Base-by-base conservation (phyloP, 495 filamentous ascomycete species). In the Lophiotrema nucula region DNA sequence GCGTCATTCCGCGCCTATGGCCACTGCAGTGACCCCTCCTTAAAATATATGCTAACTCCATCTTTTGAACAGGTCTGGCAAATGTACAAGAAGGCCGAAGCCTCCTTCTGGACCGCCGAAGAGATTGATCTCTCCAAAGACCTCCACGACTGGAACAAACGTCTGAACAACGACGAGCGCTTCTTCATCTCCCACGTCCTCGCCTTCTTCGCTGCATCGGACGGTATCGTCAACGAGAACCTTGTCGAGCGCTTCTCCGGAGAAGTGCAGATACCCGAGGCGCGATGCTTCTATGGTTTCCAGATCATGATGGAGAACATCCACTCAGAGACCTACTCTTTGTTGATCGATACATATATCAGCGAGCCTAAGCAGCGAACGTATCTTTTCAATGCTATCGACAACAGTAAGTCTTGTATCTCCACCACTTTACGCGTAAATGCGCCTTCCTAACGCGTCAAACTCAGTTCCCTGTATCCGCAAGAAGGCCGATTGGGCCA, bases 261-360 rank as follows among this genome's bases (percentile, higher is more conserved):
- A 46, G 93, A 98, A 76, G 92, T 98, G 24, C 93, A 98, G 78
- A 85, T 96, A 60, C 92, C 93, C 28, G 93, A 98, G 78, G 93
- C 93, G 53, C 90, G 93, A 72, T 97, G 93, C 85, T 98, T 98
- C 84, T 98, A 98, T 73, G 93, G 93, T 63, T 99, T 99, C 83
- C 93, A 99, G 78, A 99, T 99, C 80, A 99, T 99, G 93, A 97
- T 99, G 89, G 93, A 99, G 84, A 99, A 99, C 79, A 97, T 99
- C 69, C 93, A 99, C 83, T 95, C 93, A 24, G 93, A 99, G 77
- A 99, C 93, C 44, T 99, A 99, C 83, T 97, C 92, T 28, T 84
- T 99, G 13, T 86, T 99, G 65, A 99, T 99, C 73, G 93, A 99
- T 70, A 99, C 95, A 59, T 99, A 99, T 77, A 95, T 98, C 81